A percentile compares a stretch with the other conserved stretches of the same genome.
Evolutionary conservation across 108 stramenopile genomes (phyloP).

Genomic region (Thalassiosira profunda): DNA sequence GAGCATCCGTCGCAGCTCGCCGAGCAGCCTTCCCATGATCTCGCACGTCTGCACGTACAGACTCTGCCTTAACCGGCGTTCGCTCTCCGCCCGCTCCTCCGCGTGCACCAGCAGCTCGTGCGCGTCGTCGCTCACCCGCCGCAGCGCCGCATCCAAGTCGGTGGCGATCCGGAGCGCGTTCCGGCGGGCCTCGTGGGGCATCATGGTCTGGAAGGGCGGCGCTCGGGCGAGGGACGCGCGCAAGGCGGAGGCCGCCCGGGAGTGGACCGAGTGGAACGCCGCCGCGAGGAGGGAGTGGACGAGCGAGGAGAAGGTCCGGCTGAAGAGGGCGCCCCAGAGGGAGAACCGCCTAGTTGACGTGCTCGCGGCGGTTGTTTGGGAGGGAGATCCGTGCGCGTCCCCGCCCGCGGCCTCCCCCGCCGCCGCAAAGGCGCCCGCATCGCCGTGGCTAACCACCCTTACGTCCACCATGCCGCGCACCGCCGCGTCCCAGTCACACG

Average conservation of each 20-base stretch:
- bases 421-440: constrained; percentile 7
- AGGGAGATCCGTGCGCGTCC: constrained; percentile 18
- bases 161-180: constrained; percentile 86
- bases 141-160: constrained; percentile 70
- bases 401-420: neutral
- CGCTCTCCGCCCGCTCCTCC: constrained; percentile 90
- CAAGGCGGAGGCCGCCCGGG: constrained; percentile 74
- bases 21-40: constrained; percentile 88
- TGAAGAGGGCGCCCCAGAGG: constrained; percentile 86
- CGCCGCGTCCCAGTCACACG: constrained; percentile 88
- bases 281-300: constrained; percentile 86
- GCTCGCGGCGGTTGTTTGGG: neutral
- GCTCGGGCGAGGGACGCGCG: constrained; percentile 81
- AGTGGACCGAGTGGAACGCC: constrained; percentile 87
- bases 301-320: constrained; percentile 84
- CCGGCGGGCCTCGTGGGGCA: constrained; percentile 91
- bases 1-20: constrained; percentile 84
- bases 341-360: constrained; percentile 61
- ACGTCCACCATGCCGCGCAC: constrained; percentile 75
- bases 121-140: constrained; percentile 87
- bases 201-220: constrained; percentile 69
- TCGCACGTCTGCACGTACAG: constrained; percentile 93
- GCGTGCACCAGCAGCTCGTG: constrained; percentile 91
- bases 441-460: constrained; percentile 60
- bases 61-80: constrained; percentile 79